phyloP scores from a whole-genome alignment of 2,329 filamentous ascomycete species.

The Calonectria montana region DNA sequence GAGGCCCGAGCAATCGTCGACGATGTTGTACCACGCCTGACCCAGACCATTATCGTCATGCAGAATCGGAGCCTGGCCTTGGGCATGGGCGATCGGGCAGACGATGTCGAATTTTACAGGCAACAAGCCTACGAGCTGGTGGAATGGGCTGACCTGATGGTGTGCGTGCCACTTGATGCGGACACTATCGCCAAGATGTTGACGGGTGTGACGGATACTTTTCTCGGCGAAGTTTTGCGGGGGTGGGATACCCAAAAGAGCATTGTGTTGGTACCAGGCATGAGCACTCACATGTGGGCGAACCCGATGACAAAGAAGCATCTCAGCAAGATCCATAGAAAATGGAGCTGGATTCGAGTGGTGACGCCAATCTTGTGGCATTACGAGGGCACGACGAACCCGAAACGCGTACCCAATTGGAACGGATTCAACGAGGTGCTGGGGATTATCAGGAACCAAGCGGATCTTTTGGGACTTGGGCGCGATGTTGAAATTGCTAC shows the following conservation, averaged over 20 bases:
- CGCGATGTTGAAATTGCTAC: slow-evolving; percentile 73
- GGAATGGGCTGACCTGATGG: slow-evolving; percentile 88
- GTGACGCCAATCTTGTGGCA: slow-evolving; percentile 86
- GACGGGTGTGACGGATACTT: slow-evolving; percentile 82
- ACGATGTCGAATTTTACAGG: slow-evolving; percentile 63
- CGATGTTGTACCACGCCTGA: slow-evolving; percentile 71
- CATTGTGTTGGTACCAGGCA: slow-evolving; percentile 86
- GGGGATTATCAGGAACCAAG: slow-evolving; percentile 80
- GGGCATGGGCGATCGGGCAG: slow-evolving; percentile 49
- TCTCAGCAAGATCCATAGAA: slow-evolving; percentile 82
- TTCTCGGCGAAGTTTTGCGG: slow-evolving; percentile 83
- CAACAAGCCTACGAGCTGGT: slow-evolving; percentile 74
- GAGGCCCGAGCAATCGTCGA: slow-evolving; percentile 73
- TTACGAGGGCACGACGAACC: slow-evolving; percentile 67
- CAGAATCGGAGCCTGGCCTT: slow-evolving; percentile 61
- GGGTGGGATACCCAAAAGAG: slow-evolving; percentile 91
- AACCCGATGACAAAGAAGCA: slow-evolving; percentile 91
- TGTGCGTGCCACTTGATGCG: slow-evolving; percentile 86
- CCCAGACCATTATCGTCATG: slow-evolving; percentile 71
- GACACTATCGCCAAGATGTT: slow-evolving; percentile 90
- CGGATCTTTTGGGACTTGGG: slow-evolving; percentile 79
- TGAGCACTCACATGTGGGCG: slow-evolving; percentile 91
- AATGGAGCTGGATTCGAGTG: slow-evolving; percentile 89
- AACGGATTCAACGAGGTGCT: slow-evolving; percentile 77
- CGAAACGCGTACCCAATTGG: slow-evolving; percentile 70